A percentile compares a stretch with the other conserved stretches of the same genome.
Conservation (phyloP, 139 green algal genomes). For the Nannochloris sp. region DNA sequence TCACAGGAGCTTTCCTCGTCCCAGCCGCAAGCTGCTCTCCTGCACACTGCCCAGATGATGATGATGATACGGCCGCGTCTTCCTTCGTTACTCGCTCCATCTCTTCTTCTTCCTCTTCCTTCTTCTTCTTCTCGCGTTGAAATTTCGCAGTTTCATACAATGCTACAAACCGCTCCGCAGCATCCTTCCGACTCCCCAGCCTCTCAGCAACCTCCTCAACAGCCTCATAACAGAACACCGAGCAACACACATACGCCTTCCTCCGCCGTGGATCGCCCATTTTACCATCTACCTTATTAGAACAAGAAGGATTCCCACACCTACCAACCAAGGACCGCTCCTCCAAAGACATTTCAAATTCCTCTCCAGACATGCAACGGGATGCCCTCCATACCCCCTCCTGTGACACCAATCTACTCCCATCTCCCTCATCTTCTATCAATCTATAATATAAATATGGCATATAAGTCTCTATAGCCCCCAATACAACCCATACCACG, state of each 20-base stretch:
- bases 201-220: background rate
- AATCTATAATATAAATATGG: too few relatives aligned
- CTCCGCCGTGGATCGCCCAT: background rate
- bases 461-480: too few relatives aligned
- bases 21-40: constrained; percentile 15
- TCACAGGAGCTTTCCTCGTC: constrained; percentile 21
- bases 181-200: constrained; percentile 11
- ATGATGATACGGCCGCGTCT: background rate
- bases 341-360: constrained; percentile 19
- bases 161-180: constrained; percentile 2
- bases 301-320: constrained; percentile 22
- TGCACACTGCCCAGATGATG: too few relatives aligned
- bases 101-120: constrained; percentile 1
- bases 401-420: background rate
- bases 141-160: constrained; percentile 17
- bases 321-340: constrained; percentile 15
- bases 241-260: constrained; percentile 12
- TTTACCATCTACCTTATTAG: background rate
- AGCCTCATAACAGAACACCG: background rate
- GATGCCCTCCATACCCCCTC: constrained; percentile 21
- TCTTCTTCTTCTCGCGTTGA: background rate
- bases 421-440: too few relatives aligned
- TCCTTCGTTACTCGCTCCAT: background rate
- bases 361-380: constrained; percentile 21
- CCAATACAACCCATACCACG: background rate